Conservation (phyloP, 192 early-diverging fungal species). For the Coemansia aciculifera region DNA sequence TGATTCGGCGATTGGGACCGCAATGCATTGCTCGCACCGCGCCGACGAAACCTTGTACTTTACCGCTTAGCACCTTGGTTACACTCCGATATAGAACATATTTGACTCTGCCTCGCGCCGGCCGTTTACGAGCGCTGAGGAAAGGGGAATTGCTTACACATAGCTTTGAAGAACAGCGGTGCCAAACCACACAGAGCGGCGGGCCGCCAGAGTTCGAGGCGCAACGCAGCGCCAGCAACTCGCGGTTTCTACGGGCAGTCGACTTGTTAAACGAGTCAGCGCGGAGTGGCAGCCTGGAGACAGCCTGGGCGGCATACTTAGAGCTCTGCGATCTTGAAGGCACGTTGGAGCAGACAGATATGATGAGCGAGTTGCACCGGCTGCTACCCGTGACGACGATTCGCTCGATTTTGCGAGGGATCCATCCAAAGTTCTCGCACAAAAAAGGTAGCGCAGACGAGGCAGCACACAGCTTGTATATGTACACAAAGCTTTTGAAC, state of each 20-base stretch:
- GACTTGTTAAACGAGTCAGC: conserved; percentile 18
- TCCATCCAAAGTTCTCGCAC: conserved; percentile 22
- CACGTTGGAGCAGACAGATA: conserved; percentile 11
- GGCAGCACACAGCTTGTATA: conserved; percentile 28
- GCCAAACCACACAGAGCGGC: not conserved
- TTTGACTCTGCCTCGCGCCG: not conserved
- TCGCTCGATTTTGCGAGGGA: conserved; percentile 14
- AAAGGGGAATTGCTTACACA: not conserved
- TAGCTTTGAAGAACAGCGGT: not conserved
- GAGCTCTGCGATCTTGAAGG: conserved; percentile 33
- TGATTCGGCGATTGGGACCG: conserved; percentile 20
- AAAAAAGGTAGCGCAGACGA: not conserved
- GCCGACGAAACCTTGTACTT: not conserved
- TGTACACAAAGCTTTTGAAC: conserved; percentile 43
- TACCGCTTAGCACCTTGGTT: not conserved
- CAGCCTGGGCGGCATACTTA: conserved; percentile 37
- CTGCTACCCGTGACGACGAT: conserved; percentile 16
- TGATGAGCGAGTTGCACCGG: conserved; percentile 20
- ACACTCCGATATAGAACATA: not conserved
- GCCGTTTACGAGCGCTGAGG: not conserved
- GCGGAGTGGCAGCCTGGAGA: conserved; percentile 11
- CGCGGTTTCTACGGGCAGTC: conserved; percentile 21
- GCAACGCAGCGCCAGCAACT: conserved; percentile 7
- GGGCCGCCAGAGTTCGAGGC: not conserved
- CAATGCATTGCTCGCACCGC: not conserved